These are phyloP conservation scores for Macadamia integrifolia DNA, from an alignment of 164 flowering plant genomes.

Conservation along the genomic window DNA sequence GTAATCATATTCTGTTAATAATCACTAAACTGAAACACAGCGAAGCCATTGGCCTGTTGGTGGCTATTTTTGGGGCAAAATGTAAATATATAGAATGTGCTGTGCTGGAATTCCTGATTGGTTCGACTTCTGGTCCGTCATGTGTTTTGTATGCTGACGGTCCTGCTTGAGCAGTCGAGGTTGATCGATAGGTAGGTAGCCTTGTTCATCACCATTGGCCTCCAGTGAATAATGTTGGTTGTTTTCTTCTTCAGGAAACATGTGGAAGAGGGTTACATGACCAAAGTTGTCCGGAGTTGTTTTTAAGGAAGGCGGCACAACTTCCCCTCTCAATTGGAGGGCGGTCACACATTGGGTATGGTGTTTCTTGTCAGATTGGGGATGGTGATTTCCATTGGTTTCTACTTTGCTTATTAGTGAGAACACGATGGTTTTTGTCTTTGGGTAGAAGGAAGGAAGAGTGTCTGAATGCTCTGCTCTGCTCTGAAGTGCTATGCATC, in stretches of 20 bases:
- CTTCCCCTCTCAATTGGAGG: neutral
- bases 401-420: neutral
- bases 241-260: conserved; percentile 10
- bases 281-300: conserved; percentile 9
- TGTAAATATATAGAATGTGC: too few relatives aligned
- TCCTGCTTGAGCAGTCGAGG: neutral
- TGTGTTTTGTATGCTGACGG: neutral
- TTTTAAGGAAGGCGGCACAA: conserved; percentile 14
- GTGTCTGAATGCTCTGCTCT: neutral
- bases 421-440: neutral
- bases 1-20: too few relatives aligned
- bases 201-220: neutral
- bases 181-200: neutral
- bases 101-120: neutral
- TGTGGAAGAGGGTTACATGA: neutral
- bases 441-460: neutral
- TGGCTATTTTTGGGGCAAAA: too few relatives aligned
- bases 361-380: neutral
- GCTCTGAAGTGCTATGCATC: conserved; percentile 1
- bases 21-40: too few relatives aligned
- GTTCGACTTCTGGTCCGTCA: neutral
- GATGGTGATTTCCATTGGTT: neutral
- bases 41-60: too few relatives aligned
- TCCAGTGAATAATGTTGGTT: neutral
- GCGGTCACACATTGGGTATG: neutral